Evolutionary conservation across 768 basidiomycete species (phyloP).

Genomic region (Botryobasidium botryosum): DNA sequence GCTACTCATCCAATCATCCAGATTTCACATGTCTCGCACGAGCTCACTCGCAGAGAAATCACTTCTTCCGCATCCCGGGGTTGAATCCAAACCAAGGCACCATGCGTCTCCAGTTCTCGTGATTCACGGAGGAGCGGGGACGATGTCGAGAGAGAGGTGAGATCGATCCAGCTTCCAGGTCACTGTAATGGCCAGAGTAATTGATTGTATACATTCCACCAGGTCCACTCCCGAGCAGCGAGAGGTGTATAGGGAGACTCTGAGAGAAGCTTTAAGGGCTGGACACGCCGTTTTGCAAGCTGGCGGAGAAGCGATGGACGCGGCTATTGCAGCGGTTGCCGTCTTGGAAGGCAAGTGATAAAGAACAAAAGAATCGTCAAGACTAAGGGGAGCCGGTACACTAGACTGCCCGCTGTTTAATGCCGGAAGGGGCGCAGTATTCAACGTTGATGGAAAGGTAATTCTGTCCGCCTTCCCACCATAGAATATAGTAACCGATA

Average conservation of each 20-base stretch:
- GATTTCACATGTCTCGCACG: too few relatives aligned
- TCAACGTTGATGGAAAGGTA: conserved; percentile 66
- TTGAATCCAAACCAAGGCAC: too few relatives aligned
- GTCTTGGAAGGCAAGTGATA: conserved; percentile 43
- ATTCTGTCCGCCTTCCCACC: conserved; percentile 2
- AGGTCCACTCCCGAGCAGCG: conserved; percentile 43
- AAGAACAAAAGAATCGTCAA: background rate
- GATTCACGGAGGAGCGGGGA: conserved; percentile 70
- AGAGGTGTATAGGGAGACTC: conserved; percentile 36
- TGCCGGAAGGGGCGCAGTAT: conserved; percentile 64
- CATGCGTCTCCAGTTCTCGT: conserved; percentile 40
- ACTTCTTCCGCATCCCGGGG: too few relatives aligned
- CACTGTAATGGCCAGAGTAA: background rate
- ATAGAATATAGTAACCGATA: background rate
- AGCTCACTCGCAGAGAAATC: too few relatives aligned
- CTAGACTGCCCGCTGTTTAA: conserved; percentile 67
- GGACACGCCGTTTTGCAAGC: conserved; percentile 44
- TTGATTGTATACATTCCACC: background rate
- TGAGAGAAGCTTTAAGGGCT: conserved; percentile 37
- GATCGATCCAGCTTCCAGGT: background rate
- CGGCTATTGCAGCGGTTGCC: conserved; percentile 55
- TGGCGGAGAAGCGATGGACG: conserved; percentile 73
- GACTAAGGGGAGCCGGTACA: background rate
- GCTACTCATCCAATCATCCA: too few relatives aligned
- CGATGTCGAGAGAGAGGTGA: conserved; percentile 31